Conservation (phyloP, 1,284 basidiomycete species). For the Chondrostereum purpureum region DNA sequence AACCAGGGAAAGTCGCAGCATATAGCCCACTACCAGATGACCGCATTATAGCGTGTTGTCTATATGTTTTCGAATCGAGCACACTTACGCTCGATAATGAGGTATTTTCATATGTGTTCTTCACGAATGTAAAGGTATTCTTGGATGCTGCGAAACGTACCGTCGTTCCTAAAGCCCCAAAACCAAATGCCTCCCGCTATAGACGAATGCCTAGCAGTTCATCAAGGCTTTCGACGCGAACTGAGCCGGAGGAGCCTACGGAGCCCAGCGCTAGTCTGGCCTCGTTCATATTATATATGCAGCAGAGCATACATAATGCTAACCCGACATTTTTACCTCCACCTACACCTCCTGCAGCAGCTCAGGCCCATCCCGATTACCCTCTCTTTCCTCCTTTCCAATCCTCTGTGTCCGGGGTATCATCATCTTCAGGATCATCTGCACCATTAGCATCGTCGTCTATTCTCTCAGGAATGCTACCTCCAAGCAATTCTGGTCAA, state of each 20-base stretch:
- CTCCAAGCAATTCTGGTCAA: conserved; percentile 6
- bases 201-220: not conserved
- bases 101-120: conserved; percentile 43
- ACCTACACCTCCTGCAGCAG: not conserved
- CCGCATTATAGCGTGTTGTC: conserved; percentile 40
- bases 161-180: not conserved
- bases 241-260: not conserved
- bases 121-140: conserved; percentile 37
- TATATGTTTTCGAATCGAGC: conserved; percentile 29
- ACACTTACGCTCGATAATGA: not conserved
- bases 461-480: conserved; percentile 8
- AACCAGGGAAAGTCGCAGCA: conserved; percentile 17
- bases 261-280: not conserved
- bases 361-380: not conserved
- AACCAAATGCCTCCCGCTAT: not conserved
- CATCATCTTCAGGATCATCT: too few species aligned
- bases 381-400: not conserved
- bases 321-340: not conserved
- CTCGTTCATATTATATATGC: not conserved
- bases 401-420: too few species aligned
- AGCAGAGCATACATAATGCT: not conserved
- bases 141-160: conserved; percentile 23
- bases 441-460: not conserved
- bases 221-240: too few species aligned
- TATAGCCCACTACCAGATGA: conserved; percentile 38